Base-by-base conservation (phyloP, 148 eudicot species). In the Selenicereus undatus region DNA sequence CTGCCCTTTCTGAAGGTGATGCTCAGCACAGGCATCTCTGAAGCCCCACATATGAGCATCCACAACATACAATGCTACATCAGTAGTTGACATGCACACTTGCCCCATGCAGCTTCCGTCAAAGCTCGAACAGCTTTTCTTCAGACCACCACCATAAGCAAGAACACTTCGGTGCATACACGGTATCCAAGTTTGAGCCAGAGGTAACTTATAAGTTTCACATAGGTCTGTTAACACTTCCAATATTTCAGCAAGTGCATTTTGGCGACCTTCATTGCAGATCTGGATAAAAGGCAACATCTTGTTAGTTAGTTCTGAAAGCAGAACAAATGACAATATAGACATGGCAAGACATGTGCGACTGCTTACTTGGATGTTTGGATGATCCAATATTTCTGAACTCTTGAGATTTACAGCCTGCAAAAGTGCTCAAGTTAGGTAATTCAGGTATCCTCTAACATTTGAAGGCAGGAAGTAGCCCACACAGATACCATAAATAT, bases 181-280 rank as follows among this genome's bases (percentile, higher is more conserved):
- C 2, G 98, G 97, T 65, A 93, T 90, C 99, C 99, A 96, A 32
- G 98, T 91, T 88, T 97, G 99, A 82, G 99, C 99, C 82, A 97
- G 90, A 32, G 99, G 99, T 66, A 97, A 43, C 64, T 90, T 89
- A 82, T 92, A 89, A 65, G 90, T 90, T 84, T 97, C 99, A 85
- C 98, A 97, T 24, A 92, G 90, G 81, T 88, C 91, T 66, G 94
- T 91, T 58, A 94, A 74, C 74, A 93, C 92, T 88, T 91, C 93
- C 86, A 92, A 82, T 76, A 97, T 97, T 83, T 97, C 99, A 76
- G 91, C 84, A 82, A 97, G 89, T 26, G 94, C 98, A 81, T 91
- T 89, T 79, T 94, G 98, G 62, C 98, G 98, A 77, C 97, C 94
- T 89, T 92, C 89, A 78, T 92, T 93, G 83, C 95, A 88, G 62